Conservation (phyloP, 495 filamentous ascomycete species). For the Penicillium robsamsonii region DNA sequence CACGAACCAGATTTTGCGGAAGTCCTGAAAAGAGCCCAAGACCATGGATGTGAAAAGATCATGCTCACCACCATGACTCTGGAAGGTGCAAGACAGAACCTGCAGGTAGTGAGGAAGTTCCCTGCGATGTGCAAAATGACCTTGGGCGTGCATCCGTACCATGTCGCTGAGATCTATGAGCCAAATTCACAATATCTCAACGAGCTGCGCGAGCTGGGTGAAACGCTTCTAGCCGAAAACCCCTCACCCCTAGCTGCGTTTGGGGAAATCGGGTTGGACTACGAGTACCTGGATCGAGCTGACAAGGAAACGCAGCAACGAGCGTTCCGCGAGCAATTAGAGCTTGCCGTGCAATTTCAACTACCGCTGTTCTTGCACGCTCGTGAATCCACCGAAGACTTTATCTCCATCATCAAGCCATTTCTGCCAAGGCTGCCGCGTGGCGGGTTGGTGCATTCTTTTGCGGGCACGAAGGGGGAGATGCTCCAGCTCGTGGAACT, state of each 20-base stretch:
- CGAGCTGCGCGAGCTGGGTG: slow-evolving; percentile 9
- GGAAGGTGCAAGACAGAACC: slow-evolving; percentile 19
- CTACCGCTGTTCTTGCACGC: slow-evolving; percentile 34
- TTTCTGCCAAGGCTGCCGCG: slow-evolving; percentile 23
- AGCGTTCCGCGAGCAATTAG: slow-evolving; percentile 29
- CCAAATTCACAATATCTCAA: slow-evolving; percentile 13
- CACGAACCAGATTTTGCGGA: slow-evolving; percentile 27
- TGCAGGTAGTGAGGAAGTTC: slow-evolving; percentile 19
- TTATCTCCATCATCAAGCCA: slow-evolving; percentile 26
- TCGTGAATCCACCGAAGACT: slow-evolving; percentile 27
- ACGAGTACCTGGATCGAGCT: slow-evolving; percentile 29
- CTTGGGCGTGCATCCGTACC: slow-evolving; percentile 33
- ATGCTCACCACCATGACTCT: slow-evolving; percentile 33
- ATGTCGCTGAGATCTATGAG: slow-evolving; percentile 27
- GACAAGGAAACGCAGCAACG: slow-evolving; percentile 31
- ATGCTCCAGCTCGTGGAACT: slow-evolving; percentile 28
- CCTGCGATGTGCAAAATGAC: slow-evolving; percentile 31
- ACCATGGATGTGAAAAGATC: slow-evolving; percentile 24
- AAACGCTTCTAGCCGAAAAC: slow-evolving; percentile 12
- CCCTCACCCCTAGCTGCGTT: slow-evolving; percentile 29
- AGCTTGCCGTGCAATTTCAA: slow-evolving; percentile 23
- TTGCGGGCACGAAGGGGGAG: slow-evolving; percentile 28
- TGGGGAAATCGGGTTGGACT: slow-evolving; percentile 35
- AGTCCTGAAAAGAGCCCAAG: slow-evolving; percentile 25
- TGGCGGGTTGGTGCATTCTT: slow-evolving; percentile 33